Evolutionary conservation across 2,329 filamentous ascomycete genomes (phyloP).

Genomic region (Trichophyton schoenleinii): DNA sequence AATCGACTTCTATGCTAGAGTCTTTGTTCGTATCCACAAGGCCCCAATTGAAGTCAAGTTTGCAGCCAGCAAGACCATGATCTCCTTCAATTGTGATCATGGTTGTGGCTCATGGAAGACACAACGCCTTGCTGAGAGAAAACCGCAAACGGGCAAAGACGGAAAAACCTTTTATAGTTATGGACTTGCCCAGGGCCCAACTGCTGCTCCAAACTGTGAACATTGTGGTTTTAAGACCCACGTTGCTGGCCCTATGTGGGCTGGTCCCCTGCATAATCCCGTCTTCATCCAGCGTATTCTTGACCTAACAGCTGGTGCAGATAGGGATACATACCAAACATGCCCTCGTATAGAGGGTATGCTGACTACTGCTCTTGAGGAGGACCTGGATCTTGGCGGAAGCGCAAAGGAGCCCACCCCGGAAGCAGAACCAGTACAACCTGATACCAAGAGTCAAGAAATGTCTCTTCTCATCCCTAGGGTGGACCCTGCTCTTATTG

Average conservation of each 20-base stretch:
- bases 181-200: slow-evolving; percentile 58
- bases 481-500: slow-evolving; percentile 50
- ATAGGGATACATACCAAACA: slow-evolving; percentile 64
- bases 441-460: not conserved
- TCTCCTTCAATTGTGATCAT: slow-evolving; percentile 78
- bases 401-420: slow-evolving; percentile 9
- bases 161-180: slow-evolving; percentile 66
- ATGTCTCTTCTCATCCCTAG: slow-evolving; percentile 30
- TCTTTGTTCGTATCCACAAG: slow-evolving; percentile 72
- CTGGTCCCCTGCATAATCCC: slow-evolving; percentile 71
- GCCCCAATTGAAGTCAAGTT: slow-evolving; percentile 83
- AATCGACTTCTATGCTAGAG: slow-evolving; percentile 86
- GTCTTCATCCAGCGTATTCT: slow-evolving; percentile 72
- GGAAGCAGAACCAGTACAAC: slow-evolving; percentile 3
- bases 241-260: slow-evolving; percentile 88
- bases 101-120: slow-evolving; percentile 89
- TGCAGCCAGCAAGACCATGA: slow-evolving; percentile 78
- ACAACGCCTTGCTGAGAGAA: slow-evolving; percentile 63
- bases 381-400: slow-evolving; percentile 36
- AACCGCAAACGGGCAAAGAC: slow-evolving; percentile 55
- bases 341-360: slow-evolving; percentile 75
- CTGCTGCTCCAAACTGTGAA: slow-evolving; percentile 53
- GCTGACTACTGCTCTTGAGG: slow-evolving; percentile 77
- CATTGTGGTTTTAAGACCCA: slow-evolving; percentile 84
- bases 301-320: slow-evolving; percentile 53